phyloP scores from a whole-genome alignment of 805 yeast genomes.

The Candida michaelii region DNA sequence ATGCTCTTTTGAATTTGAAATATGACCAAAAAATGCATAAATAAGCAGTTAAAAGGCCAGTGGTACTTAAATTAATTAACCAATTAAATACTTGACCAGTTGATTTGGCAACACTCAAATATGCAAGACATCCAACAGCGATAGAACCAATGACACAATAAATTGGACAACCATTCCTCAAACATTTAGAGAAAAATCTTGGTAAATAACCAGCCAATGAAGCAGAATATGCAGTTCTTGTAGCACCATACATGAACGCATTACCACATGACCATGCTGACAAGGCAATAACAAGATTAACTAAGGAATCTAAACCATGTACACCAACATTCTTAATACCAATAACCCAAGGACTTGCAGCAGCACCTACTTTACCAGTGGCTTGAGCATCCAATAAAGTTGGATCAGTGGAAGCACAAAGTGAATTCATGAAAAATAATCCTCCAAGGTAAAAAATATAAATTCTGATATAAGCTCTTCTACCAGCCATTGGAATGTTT shows the following conservation, averaged over 20 bases:
- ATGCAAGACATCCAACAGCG: slow-evolving; percentile 26
- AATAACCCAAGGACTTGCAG: slow-evolving; percentile 39
- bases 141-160: slow-evolving; percentile 25
- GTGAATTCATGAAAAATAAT: slow-evolving; percentile 34
- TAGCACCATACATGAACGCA: slow-evolving; percentile 35
- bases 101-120: slow-evolving; percentile 27
- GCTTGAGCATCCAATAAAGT: slow-evolving; percentile 23
- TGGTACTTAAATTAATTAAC: slow-evolving; percentile 37
- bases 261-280: slow-evolving; percentile 41
- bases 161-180: slow-evolving; percentile 34
- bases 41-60: slow-evolving; percentile 33
- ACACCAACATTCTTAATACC: slow-evolving; percentile 37
- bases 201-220: slow-evolving; percentile 38
- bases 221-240: slow-evolving; percentile 34
- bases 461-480: slow-evolving; percentile 33
- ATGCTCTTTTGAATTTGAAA: slow-evolving; percentile 31
- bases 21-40: slow-evolving; percentile 31
- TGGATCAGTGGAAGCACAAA: slow-evolving; percentile 36
- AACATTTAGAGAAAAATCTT: slow-evolving; percentile 30
- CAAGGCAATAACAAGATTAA: slow-evolving; percentile 32
- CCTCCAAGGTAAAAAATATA: slow-evolving; percentile 39
- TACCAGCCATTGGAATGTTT: slow-evolving; percentile 33
- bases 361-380: slow-evolving; percentile 36
- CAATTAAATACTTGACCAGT: slow-evolving; percentile 33
- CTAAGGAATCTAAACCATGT: slow-evolving; percentile 33